phyloP scores from a whole-genome alignment of 257 asterid species.

The Nemophila menziesii region DNA sequence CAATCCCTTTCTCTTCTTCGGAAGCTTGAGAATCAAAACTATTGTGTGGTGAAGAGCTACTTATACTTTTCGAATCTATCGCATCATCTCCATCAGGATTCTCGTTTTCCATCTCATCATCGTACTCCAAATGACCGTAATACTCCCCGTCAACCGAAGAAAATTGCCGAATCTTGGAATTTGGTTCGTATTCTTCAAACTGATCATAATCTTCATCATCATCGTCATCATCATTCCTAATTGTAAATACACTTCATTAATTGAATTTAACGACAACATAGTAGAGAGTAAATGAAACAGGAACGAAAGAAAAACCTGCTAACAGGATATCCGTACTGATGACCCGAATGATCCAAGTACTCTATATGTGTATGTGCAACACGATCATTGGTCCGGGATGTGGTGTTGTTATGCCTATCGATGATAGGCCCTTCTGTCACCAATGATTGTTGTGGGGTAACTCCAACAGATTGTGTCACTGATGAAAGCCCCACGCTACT shows the following conservation, averaged over 20 bases:
- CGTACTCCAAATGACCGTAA: conserved; percentile 38
- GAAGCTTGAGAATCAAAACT: conserved; percentile 34
- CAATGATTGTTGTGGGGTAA: conserved; percentile 48
- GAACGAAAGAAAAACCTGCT: conserved; percentile 41
- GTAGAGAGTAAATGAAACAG: background rate
- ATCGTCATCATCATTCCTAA: conserved; percentile 76
- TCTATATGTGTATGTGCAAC: conserved; percentile 20
- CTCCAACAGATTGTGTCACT: conserved; percentile 42
- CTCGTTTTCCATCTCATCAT: conserved; percentile 40
- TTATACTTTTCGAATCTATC: conserved; percentile 31
- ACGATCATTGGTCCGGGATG: conserved; percentile 23
- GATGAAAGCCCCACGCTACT: conserved; percentile 45
- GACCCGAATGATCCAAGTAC: conserved; percentile 24
- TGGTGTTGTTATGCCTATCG: conserved; percentile 34
- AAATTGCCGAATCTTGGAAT: conserved; percentile 34
- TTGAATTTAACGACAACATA: conserved; percentile 2
- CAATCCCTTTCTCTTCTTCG: conserved; percentile 46
- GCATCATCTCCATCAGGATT: conserved; percentile 59
- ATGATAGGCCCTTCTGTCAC: conserved; percentile 34
- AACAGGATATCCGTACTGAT: conserved; percentile 30
- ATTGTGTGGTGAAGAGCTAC: conserved; percentile 28
- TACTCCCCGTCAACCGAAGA: conserved; percentile 47
- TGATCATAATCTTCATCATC: conserved; percentile 36
- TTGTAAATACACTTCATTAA: conserved; percentile 7
- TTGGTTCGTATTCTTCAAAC: conserved; percentile 37